These are phyloP conservation scores for Colletotrichum sp. DNA, from an alignment of 2,329 filamentous ascomycete genomes.

Conservation along the genomic window DNA sequence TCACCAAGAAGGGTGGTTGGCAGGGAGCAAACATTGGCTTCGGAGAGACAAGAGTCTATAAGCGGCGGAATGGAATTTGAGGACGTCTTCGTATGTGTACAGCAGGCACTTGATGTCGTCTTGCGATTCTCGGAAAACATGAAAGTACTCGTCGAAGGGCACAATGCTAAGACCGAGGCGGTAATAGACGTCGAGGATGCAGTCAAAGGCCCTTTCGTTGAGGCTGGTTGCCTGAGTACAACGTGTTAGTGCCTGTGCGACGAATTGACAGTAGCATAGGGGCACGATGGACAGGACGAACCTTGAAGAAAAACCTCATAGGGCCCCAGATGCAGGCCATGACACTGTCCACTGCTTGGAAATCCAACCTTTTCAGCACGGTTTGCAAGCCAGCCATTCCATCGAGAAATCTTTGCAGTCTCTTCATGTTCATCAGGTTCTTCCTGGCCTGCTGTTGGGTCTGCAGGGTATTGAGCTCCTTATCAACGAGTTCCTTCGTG, in stretches of 20 bases:
- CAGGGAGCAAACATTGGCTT: not conserved
- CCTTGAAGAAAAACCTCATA: slow-evolving; percentile 26
- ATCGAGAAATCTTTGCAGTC: slow-evolving; percentile 27
- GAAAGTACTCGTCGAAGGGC: not conserved
- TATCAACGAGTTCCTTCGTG: slow-evolving; percentile 21
- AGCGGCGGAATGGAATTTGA: not conserved
- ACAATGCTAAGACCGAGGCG: not conserved
- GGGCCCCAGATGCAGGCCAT: slow-evolving; percentile 33
- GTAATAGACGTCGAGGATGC: slow-evolving; percentile 18
- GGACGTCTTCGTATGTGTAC: slow-evolving; percentile 5
- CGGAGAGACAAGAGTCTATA: slow-evolving; percentile 11
- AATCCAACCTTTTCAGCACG: not conserved
- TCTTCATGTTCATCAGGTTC: slow-evolving; percentile 29
- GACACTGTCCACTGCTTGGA: slow-evolving; percentile 17
- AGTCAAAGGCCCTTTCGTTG: slow-evolving; percentile 15
- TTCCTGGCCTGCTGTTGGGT: slow-evolving; percentile 26
- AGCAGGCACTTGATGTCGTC: not conserved
- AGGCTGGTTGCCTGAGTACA: not conserved
- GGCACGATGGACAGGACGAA: not conserved
- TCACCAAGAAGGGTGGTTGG: too few relatives aligned
- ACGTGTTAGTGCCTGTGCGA: not conserved
- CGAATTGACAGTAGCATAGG: not conserved
- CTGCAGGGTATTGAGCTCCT: slow-evolving; percentile 27
- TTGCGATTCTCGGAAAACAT: not conserved
- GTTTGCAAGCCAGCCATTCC: slow-evolving; percentile 8